These are phyloP conservation scores for Gloeostereum incarnatum DNA, from an alignment of 768 basidiomycete species.

Conservation along the genomic window DNA sequence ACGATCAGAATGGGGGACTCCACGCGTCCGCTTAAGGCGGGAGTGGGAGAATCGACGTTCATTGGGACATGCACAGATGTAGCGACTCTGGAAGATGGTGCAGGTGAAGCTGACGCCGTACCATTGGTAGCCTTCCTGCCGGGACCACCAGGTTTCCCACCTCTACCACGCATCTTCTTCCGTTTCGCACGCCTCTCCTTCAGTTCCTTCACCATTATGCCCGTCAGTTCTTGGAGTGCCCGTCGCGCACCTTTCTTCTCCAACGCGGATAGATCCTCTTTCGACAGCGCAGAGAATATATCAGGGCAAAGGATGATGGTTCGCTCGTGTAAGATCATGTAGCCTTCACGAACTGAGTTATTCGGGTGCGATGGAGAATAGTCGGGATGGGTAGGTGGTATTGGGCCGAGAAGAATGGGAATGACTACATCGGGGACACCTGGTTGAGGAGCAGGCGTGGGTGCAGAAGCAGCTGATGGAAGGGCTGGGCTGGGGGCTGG, in stretches of 20 bases:
- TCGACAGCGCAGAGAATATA: conserved; percentile 72
- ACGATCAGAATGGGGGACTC: conserved; percentile 52
- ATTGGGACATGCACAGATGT: conserved; percentile 24
- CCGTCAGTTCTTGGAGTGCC: conserved; percentile 74
- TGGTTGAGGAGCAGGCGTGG: conserved; percentile 3
- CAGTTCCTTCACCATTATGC: conserved; percentile 75
- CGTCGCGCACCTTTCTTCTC: conserved; percentile 77
- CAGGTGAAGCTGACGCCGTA: conserved; percentile 30
- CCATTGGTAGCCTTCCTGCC: conserved; percentile 14
- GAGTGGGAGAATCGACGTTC: conserved; percentile 9
- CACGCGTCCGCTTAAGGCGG: conserved; percentile 17
- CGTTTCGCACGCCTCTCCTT: conserved; percentile 54
- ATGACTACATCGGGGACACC: conserved; percentile 50
- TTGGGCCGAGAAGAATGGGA: conserved; percentile 69
- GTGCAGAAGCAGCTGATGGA: conserved; percentile 7
- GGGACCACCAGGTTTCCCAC: conserved; percentile 16
- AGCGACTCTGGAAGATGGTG: not conserved
- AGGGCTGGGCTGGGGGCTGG: conserved; percentile 8
- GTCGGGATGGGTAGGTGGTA: conserved; percentile 54
- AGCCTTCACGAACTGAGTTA: conserved; percentile 42
- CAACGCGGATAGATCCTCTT: conserved; percentile 63
- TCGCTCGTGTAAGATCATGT: conserved; percentile 79
- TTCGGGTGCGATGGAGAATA: conserved; percentile 36
- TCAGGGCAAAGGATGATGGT: conserved; percentile 77
- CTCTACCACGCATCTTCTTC: conserved; percentile 27